Percentiles rank a stretch among this genome's conserved stretches.
phyloP scores from a whole-genome alignment of 352 stramenopile genomes.

The Globisporangium carolinianum region DNA sequence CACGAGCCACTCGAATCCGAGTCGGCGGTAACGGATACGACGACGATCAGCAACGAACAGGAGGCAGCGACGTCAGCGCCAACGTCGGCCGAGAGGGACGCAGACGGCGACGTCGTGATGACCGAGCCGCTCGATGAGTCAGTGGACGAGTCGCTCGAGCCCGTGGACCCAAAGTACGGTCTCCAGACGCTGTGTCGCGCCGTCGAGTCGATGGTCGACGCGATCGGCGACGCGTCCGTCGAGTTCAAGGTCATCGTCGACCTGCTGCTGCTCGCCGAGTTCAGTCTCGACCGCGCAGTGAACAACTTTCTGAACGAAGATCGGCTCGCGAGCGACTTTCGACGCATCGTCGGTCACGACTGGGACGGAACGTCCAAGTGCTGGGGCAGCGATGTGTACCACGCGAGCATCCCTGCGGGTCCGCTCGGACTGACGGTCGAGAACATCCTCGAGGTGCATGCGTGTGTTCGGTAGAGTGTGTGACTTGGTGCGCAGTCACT shows the following conservation, averaged over 20 bases:
- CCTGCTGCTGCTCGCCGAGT: slow-evolving; percentile 65
- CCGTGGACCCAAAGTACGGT: slow-evolving; percentile 66
- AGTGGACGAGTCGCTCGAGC: neutral
- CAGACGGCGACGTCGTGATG: slow-evolving; percentile 71
- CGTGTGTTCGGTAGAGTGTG: neutral
- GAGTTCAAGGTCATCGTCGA: slow-evolving; percentile 75
- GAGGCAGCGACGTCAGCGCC: neutral
- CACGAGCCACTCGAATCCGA: neutral
- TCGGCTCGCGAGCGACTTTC: slow-evolving; percentile 75
- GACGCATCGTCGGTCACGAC: slow-evolving; percentile 58
- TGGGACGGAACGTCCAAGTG: slow-evolving; percentile 48
- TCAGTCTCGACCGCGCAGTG: slow-evolving; percentile 73
- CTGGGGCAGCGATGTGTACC: slow-evolving; percentile 52
- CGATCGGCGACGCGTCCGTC: slow-evolving; percentile 44
- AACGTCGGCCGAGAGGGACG: slow-evolving; percentile 14
- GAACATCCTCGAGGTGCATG: slow-evolving; percentile 69
- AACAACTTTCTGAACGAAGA: slow-evolving; percentile 82
- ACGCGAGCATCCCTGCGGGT: slow-evolving; percentile 67
- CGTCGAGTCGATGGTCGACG: slow-evolving; percentile 77
- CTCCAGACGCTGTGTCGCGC: slow-evolving; percentile 69
- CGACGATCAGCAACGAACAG: neutral
- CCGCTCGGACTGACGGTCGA: slow-evolving; percentile 84
- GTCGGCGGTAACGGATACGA: neutral
- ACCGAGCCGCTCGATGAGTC: slow-evolving; percentile 14
- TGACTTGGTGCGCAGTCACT: neutral